These are phyloP conservation scores for Musa balbisiana DNA, from an alignment of 202 grass and related monocot species.

Conservation along the genomic window DNA sequence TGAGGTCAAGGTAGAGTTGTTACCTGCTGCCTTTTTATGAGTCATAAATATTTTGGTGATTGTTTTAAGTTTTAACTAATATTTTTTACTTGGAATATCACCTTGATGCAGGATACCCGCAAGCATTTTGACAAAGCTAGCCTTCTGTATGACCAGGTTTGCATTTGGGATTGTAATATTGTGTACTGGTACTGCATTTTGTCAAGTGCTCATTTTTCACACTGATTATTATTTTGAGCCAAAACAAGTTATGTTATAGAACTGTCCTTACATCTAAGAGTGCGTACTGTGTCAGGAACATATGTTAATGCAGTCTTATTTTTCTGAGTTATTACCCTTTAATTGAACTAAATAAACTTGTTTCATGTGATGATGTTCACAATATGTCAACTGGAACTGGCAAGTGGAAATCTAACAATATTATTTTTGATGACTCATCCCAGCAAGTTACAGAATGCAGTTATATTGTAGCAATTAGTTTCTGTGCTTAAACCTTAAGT, in stretches of 20 bases:
- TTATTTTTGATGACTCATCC: neutral
- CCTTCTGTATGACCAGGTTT: conserved; percentile 95
- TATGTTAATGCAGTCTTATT: neutral
- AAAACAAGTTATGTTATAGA: no score
- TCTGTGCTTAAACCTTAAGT: no score
- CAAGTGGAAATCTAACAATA: neutral
- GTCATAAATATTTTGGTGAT: conserved; percentile 8
- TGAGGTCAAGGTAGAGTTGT: conserved; percentile 65
- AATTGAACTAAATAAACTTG: neutral
- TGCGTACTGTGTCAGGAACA: neutral
- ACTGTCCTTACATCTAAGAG: neutral
- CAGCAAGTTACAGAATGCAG: no score
- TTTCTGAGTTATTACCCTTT: neutral
- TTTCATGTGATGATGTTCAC: neutral
- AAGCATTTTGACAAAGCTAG: conserved; percentile 95
- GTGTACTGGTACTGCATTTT: conserved; percentile 5
- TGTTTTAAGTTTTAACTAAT: conserved; percentile 7
- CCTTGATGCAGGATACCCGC: conserved; percentile 66
- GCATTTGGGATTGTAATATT: neutral
- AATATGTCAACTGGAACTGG: neutral
- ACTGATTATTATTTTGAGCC: no score
- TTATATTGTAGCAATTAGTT: no score
- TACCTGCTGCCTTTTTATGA: conserved; percentile 1
- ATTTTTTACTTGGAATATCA: conserved; percentile 22
- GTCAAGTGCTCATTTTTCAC: no score